phyloP scores from a whole-genome alignment of 139 green algal genomes.

The Eudorina sp. region DNA sequence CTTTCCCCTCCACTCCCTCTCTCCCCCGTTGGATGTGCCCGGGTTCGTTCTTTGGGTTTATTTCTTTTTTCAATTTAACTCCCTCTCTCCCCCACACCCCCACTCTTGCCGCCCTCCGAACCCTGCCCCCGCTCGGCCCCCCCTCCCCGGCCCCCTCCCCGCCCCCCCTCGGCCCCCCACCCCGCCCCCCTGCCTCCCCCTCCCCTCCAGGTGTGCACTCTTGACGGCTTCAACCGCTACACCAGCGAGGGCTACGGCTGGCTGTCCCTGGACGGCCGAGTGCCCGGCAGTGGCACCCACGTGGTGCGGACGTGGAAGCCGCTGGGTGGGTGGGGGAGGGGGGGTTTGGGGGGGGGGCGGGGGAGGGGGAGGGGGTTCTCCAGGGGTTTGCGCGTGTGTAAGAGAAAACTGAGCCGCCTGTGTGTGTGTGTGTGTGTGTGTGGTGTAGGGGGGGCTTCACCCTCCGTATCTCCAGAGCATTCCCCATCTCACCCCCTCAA shows the following conservation, averaged over 20 bases:
- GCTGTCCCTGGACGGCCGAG: constrained; percentile 51
- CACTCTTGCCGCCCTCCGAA: background rate
- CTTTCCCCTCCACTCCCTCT: background rate
- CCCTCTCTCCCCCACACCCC: background rate
- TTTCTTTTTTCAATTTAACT: background rate
- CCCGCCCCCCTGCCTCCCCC: background rate
- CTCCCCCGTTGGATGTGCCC: background rate
- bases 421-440: no score
- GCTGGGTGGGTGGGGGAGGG: constrained; percentile 51
- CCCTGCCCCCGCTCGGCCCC: no score
- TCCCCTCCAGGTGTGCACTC: constrained; percentile 65
- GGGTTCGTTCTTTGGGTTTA: background rate
- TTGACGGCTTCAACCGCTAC: constrained; percentile 68
- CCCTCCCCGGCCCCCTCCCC: no score
- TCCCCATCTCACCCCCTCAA: no score
- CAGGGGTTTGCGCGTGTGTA: no score
- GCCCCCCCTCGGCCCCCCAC: background rate
- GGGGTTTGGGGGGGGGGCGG: background rate
- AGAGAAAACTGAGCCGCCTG: no score
- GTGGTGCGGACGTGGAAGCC: constrained; percentile 70
- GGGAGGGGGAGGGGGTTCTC: background rate
- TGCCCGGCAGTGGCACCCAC: constrained; percentile 56
- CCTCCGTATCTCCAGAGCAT: no score
- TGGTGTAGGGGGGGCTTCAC: no score
- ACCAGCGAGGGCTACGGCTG: constrained; percentile 74